phyloP scores from a whole-genome alignment of 2,329 filamentous ascomycete species.

The Trichoderma guizhouense region DNA sequence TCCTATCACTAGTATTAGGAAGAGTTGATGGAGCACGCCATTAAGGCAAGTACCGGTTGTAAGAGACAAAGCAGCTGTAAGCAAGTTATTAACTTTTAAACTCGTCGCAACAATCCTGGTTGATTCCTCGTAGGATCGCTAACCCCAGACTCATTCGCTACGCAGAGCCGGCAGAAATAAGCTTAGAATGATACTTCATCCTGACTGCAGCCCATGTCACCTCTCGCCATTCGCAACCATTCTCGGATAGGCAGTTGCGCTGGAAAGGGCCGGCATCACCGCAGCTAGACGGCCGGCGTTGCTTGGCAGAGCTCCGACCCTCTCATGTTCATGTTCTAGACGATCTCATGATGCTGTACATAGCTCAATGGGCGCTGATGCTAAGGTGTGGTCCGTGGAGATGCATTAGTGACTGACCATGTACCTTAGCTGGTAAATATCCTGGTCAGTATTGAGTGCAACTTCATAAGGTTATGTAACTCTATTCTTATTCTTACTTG shows the following conservation, averaged over 20 bases:
- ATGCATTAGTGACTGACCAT: not conserved
- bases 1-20: not conserved
- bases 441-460: not conserved
- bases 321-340: not conserved
- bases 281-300: not conserved
- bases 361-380: not conserved
- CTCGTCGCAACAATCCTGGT: not conserved
- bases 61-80: not conserved
- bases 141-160: not conserved
- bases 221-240: not conserved
- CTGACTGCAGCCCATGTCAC: not conserved
- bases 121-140: not conserved
- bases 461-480: not conserved
- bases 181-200: not conserved
- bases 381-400: not conserved
- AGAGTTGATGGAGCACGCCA: not conserved
- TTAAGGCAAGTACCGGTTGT: not conserved
- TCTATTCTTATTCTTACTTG: not conserved
- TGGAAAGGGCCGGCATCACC: not conserved
- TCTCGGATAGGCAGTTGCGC: slow-evolving; percentile 10
- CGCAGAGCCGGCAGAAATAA: not conserved
- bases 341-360: not conserved
- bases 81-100: not conserved
- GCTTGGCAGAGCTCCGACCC: not conserved
- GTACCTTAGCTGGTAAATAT: not conserved